These are phyloP conservation scores for Geosmithia morbida DNA, from an alignment of 2,329 filamentous ascomycete species.

Conservation along the genomic window DNA sequence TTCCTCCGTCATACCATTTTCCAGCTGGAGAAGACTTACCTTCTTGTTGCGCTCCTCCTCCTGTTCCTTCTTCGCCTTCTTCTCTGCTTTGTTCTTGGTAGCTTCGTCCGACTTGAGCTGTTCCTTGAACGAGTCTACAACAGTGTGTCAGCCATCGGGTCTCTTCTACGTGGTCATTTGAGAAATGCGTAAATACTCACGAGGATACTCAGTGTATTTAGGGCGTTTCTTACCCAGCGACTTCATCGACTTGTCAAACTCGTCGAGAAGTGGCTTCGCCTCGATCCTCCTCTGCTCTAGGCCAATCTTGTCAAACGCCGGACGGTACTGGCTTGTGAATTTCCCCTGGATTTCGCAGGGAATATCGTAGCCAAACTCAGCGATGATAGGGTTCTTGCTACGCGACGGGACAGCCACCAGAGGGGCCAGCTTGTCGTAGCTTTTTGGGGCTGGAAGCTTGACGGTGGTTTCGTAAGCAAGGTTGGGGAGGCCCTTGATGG, in stretches of 20 bases:
- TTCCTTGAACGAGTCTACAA: slow-evolving; percentile 26
- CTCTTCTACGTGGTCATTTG: background rate
- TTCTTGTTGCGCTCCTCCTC: slow-evolving; percentile 25
- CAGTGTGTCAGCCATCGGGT: slow-evolving; percentile 1
- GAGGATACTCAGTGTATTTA: slow-evolving; percentile 31
- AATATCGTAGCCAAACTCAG: slow-evolving; percentile 21
- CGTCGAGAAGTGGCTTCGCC: slow-evolving; percentile 21
- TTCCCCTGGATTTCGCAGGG: slow-evolving; percentile 28
- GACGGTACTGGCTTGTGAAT: slow-evolving; percentile 25
- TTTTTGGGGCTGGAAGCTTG: slow-evolving; percentile 28
- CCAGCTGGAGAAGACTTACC: slow-evolving; percentile 7
- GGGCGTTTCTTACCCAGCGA: slow-evolving; percentile 25
- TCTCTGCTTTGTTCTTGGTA: slow-evolving; percentile 28
- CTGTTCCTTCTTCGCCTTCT: slow-evolving; percentile 26
- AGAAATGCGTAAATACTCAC: slow-evolving; percentile 8
- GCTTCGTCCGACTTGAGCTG: slow-evolving; percentile 30
- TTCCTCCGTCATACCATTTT: background rate
- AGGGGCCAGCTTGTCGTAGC: slow-evolving; percentile 27
- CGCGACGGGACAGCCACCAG: slow-evolving; percentile 24
- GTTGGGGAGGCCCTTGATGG: slow-evolving; percentile 22
- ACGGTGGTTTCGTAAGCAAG: slow-evolving; percentile 21
- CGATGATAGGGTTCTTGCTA: slow-evolving; percentile 21
- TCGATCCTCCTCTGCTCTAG: slow-evolving; percentile 26
- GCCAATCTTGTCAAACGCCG: slow-evolving; percentile 21
- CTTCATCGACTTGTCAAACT: slow-evolving; percentile 26